These are phyloP conservation scores for Debaryomyces subglobosus DNA, from an alignment of 1,139 yeast species.

Conservation along the genomic window DNA sequence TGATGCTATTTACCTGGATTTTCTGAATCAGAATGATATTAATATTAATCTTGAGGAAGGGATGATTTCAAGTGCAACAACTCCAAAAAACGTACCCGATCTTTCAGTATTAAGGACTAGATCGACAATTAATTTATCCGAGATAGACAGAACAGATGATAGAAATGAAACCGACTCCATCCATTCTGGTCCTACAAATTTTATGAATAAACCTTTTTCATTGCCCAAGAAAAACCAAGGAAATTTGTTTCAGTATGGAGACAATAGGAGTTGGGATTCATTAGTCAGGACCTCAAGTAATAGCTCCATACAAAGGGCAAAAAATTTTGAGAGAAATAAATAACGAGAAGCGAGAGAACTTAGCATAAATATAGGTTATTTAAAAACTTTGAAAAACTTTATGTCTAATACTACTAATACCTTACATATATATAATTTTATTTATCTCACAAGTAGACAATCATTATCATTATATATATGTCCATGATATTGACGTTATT, in stretches of 20 bases:
- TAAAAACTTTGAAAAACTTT: not conserved
- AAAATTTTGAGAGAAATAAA: constrained; percentile 8
- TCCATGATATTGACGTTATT: not conserved
- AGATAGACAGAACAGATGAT: constrained; percentile 15
- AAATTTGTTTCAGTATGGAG: constrained; percentile 19
- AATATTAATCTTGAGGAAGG: constrained; percentile 40
- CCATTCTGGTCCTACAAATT: constrained; percentile 22
- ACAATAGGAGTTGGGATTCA: constrained; percentile 34
- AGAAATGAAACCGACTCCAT: constrained; percentile 15
- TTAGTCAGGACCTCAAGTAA: constrained; percentile 27
- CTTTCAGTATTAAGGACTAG: constrained; percentile 42
- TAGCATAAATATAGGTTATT: not conserved
- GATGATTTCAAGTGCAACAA: constrained; percentile 17
- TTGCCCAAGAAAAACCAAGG: constrained; percentile 29
- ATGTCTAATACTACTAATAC: not conserved
- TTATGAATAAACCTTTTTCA: constrained; percentile 41
- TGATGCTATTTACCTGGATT: constrained; percentile 14
- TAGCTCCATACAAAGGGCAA: constrained; percentile 19
- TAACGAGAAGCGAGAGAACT: not conserved
- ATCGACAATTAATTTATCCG: constrained; percentile 40
- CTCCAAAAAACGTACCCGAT: constrained; percentile 22
- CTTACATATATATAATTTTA: not conserved
- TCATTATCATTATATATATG: not conserved
- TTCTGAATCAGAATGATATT: constrained; percentile 20
- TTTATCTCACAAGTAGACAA: not conserved